Evolutionary conservation across 106 monocot species (phyloP), one percentile per base, ranked within the genome.

Genomic region (Gastrodia elata): DNA sequence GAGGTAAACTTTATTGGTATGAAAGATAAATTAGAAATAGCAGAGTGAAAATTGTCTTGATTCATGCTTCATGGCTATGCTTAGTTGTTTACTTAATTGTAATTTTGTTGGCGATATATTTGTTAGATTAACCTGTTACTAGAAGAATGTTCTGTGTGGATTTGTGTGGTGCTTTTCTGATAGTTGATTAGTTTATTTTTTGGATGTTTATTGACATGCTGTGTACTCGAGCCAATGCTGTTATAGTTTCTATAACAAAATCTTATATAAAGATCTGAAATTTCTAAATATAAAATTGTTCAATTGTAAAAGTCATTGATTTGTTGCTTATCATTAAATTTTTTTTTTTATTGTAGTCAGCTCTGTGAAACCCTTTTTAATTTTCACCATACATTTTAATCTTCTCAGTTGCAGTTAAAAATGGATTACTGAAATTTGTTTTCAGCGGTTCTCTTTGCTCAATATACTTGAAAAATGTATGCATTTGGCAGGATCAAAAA

Each of bases 401-500:
- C 67, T 26, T 41, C 20, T 67, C 36, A 37, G 34, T 67, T 35
- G 6, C 7, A n/a, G 28, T 26, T 28, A 28, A 64, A 26, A 9
- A 33, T 32, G 14, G 64, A 30, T 64, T 14, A 14, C 40, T 26
- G 69, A 40, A 69, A 67, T 67, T 16, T 67, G 20, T 2, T 38
- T 4, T 14, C 37, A 20, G 20, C 20, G 7, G 20, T 36, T 67
- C 9, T 32, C 5, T 3, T 37, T 38, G 37, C 37, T 67, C 20
- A 67, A 67, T 67, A 18, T 37, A n/a, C n/a, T 18, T 37, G 67
- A 6, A 40, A 40, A 39, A 39, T 40, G 16, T 69, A 24, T 69
- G 38, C 24, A 40, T 69, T 5, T 69, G 69, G 70, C 81, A 93
- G 93, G 86, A 93, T 78, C 88, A 93, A 16, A 93, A 71, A 67